Evolutionary conservation across 495 filamentous ascomycete genomes (phyloP).

Genomic region (Darksidea phi): DNA sequence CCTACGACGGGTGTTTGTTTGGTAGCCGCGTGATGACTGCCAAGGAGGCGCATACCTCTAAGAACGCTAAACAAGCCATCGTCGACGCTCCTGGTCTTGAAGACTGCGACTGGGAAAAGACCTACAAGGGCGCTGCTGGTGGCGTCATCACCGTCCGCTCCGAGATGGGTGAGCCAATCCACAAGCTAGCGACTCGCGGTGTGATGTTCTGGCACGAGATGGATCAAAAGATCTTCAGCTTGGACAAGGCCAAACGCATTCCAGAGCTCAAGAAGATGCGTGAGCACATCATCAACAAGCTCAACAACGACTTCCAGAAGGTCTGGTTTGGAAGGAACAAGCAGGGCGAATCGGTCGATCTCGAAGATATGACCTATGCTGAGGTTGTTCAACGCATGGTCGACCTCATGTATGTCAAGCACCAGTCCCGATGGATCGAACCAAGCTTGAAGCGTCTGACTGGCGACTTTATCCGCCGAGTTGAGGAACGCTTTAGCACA

Average conservation of each 20-base stretch:
- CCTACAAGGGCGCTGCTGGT: conserved; percentile 86
- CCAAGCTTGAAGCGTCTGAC: conserved; percentile 75
- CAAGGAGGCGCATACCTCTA: conserved; percentile 91
- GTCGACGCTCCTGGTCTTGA: conserved; percentile 84
- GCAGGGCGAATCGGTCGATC: conserved; percentile 77
- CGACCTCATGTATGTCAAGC: conserved; percentile 92
- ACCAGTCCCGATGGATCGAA: conserved; percentile 93
- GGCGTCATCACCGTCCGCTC: conserved; percentile 96
- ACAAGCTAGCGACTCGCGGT: conserved; percentile 94
- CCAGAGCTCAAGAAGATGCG: conserved; percentile 88
- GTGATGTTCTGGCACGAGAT: conserved; percentile 96
- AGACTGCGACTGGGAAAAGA: conserved; percentile 92
- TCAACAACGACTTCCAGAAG: conserved; percentile 98
- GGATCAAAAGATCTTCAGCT: conserved; percentile 94
- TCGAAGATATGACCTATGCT: conserved; percentile 97
- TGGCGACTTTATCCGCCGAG: conserved; percentile 89
- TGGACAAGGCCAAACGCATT: conserved; percentile 91
- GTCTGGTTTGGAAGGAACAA: conserved; percentile 96
- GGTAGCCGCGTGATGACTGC: conserved; percentile 93
- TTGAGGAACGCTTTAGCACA: conserved; percentile 83
- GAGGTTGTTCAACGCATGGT: conserved; percentile 94
- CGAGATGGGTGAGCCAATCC: conserved; percentile 98
- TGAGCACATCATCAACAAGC: conserved; percentile 93
- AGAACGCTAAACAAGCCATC: conserved; percentile 92
- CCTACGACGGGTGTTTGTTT: conserved; percentile 86